Evolutionary conservation across 2,329 filamentous ascomycete genomes (phyloP).

Genomic region (Hortaea werneckii): DNA sequence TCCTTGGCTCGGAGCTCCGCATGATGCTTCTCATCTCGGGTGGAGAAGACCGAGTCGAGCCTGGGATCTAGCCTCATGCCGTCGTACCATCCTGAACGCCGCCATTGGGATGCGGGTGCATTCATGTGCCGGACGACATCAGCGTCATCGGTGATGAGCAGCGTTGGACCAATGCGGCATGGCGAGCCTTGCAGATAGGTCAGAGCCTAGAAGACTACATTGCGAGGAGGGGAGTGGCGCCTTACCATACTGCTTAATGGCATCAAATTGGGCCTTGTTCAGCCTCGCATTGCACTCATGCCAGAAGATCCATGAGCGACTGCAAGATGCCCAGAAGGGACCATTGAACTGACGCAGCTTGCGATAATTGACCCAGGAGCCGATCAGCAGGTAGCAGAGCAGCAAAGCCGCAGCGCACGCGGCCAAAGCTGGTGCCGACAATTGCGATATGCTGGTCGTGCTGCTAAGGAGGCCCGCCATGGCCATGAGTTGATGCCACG

Average conservation of each 20-base stretch:
- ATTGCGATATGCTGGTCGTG: too few relatives aligned
- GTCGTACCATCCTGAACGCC: conserved; percentile 35
- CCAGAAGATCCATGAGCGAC: conserved; percentile 20
- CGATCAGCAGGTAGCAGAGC: conserved; percentile 10
- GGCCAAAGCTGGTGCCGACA: too few relatives aligned
- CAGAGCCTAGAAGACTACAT: too few relatives aligned
- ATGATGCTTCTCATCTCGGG: conserved; percentile 41
- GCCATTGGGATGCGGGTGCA: conserved; percentile 24
- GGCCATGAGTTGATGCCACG: too few relatives aligned
- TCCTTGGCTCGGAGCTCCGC: conserved; percentile 35
- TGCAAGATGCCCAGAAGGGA: conserved; percentile 14
- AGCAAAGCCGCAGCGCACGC: background rate
- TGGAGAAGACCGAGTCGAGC: conserved; percentile 45
- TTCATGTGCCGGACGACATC: conserved; percentile 38
- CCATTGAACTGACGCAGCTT: conserved; percentile 19
- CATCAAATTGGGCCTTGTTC: conserved; percentile 12
- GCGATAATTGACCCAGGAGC: conserved; percentile 14
- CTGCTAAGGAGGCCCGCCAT: too few relatives aligned
- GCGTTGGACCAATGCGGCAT: conserved; percentile 38
- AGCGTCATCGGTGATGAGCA: conserved; percentile 41
- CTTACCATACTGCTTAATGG: conserved; percentile 18
- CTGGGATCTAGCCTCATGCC: conserved; percentile 43
- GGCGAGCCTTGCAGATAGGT: conserved; percentile 25
- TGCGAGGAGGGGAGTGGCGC: too few relatives aligned
- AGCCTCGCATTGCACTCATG: conserved; percentile 13